A percentile compares a stretch with the other conserved stretches of the same genome.
These are phyloP conservation scores for Wallemia ichthyophaga DNA, from an alignment of 1,284 basidiomycete genomes.

Conservation along the genomic window DNA sequence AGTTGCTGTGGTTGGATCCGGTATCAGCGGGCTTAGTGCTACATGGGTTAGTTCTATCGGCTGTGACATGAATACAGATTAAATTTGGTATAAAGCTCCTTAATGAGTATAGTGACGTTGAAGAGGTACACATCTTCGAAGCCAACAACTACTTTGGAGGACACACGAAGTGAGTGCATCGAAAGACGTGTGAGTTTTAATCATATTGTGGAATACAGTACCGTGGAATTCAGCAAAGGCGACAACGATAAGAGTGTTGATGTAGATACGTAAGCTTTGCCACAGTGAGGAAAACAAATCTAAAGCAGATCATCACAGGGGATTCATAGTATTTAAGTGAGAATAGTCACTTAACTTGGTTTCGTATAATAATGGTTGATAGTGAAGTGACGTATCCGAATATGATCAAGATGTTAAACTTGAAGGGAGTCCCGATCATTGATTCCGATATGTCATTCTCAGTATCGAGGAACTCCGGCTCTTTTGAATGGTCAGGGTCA, in stretches of 20 bases:
- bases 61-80: no score
- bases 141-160: slow-evolving; percentile 36
- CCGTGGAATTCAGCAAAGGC: not conserved
- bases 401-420: slow-evolving; percentile 37
- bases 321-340: no score
- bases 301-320: no score
- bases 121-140: slow-evolving; percentile 52
- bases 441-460: slow-evolving; percentile 49
- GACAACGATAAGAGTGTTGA: slow-evolving; percentile 18
- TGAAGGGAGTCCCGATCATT: slow-evolving; percentile 24
- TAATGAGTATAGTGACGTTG: slow-evolving; percentile 38
- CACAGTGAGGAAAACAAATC: no score
- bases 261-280: slow-evolving; percentile 31
- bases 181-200: no score
- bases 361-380: no score
- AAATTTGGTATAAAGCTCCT: no score
- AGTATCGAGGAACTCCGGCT: slow-evolving; percentile 33
- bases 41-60: slow-evolving; percentile 48
- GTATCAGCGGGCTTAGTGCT: slow-evolving; percentile 42
- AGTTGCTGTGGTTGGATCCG: slow-evolving; percentile 47
- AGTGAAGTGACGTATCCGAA: slow-evolving; percentile 35
- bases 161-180: slow-evolving; percentile 38
- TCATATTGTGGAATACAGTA: no score
- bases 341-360: no score
- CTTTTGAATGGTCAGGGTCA: slow-evolving; percentile 43